Percentiles rank a stretch among this genome's conserved stretches.
phyloP scores from a whole-genome alignment of 2,329 filamentous ascomycete species.

The Plectosphaerella plurivora region DNA sequence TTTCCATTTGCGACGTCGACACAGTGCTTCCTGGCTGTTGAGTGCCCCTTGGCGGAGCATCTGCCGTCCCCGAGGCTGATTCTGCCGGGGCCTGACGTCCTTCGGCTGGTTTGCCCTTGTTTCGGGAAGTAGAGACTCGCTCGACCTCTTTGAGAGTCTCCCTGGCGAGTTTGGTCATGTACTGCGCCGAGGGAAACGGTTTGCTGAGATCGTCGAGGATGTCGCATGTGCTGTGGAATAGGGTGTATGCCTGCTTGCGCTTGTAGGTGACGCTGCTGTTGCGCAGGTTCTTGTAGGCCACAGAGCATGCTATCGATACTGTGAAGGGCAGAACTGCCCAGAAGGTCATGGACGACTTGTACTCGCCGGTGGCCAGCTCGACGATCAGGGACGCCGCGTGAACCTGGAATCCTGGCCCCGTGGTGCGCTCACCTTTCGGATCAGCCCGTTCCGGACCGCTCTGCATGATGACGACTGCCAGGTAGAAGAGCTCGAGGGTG shows the following conservation, averaged over 20 bases:
- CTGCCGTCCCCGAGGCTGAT: no score
- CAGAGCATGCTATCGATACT: slow-evolving; percentile 15
- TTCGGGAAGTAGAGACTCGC: slow-evolving; percentile 4
- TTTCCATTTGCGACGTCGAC: background rate
- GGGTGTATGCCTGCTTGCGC: slow-evolving; percentile 10
- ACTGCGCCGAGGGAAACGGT: slow-evolving; percentile 11
- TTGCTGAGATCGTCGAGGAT: slow-evolving; percentile 13
- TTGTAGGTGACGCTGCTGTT: slow-evolving; percentile 14
- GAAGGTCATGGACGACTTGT: slow-evolving; percentile 12
- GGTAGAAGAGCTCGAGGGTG: slow-evolving; percentile 16
- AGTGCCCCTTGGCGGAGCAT: background rate
- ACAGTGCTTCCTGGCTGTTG: background rate
- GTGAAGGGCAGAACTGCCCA: slow-evolving; percentile 17
- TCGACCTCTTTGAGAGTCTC: slow-evolving; percentile 14
- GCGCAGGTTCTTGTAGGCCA: slow-evolving; percentile 16
- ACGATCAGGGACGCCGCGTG: slow-evolving; percentile 16
- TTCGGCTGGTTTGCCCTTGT: background rate
- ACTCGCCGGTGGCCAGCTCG: slow-evolving; percentile 13
- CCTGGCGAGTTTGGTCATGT: slow-evolving; percentile 12
- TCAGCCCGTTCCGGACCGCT: slow-evolving; percentile 9
- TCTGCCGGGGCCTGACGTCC: background rate
- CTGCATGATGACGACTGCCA: slow-evolving; percentile 15
- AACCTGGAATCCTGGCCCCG: slow-evolving; percentile 10
- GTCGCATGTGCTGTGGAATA: slow-evolving; percentile 14
- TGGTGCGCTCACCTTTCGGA: slow-evolving; percentile 8